These are phyloP conservation scores for Saccharomycopsis javanensis DNA, from an alignment of 805 yeast species.

Conservation along the genomic window DNA sequence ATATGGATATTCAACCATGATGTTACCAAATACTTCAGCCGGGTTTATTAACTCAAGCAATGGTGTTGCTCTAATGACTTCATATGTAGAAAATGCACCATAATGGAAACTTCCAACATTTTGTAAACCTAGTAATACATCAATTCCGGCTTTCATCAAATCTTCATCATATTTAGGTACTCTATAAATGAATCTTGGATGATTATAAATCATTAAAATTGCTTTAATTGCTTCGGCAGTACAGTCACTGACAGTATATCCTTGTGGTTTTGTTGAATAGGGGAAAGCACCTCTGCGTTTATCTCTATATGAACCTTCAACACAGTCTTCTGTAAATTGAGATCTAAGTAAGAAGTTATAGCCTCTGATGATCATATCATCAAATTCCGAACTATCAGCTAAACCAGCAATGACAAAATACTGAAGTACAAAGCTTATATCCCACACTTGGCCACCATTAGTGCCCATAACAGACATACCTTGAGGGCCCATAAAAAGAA, in stretches of 20 bases:
- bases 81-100: slow-evolving; percentile 93
- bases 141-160: slow-evolving; percentile 56
- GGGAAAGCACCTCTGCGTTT: slow-evolving; percentile 89
- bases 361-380: slow-evolving; percentile 51
- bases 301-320: slow-evolving; percentile 71
- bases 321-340: slow-evolving; percentile 78
- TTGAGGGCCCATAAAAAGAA: slow-evolving; percentile 73
- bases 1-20: slow-evolving; percentile 97
- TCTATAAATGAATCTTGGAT: slow-evolving; percentile 32
- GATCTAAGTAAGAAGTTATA: slow-evolving; percentile 68
- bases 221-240: slow-evolving; percentile 38
- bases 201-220: slow-evolving; percentile 8
- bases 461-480: slow-evolving; percentile 96
- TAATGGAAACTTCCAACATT: slow-evolving; percentile 68
- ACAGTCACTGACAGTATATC: slow-evolving; percentile 93
- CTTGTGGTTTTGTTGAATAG: slow-evolving; percentile 90
- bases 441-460: slow-evolving; percentile 97
- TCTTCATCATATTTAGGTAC: slow-evolving; percentile 29
- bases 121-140: slow-evolving; percentile 65
- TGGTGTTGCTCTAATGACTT: slow-evolving; percentile 72
- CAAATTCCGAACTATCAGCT: slow-evolving; percentile 58
- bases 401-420: slow-evolving; percentile 72
- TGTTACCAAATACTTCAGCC: slow-evolving; percentile 96
- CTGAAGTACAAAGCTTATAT: slow-evolving; percentile 83
- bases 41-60: slow-evolving; percentile 75